These are phyloP conservation scores for Ammopiptanthus mongolicus DNA, from an alignment of 306 rosid genomes.

Conservation along the genomic window DNA sequence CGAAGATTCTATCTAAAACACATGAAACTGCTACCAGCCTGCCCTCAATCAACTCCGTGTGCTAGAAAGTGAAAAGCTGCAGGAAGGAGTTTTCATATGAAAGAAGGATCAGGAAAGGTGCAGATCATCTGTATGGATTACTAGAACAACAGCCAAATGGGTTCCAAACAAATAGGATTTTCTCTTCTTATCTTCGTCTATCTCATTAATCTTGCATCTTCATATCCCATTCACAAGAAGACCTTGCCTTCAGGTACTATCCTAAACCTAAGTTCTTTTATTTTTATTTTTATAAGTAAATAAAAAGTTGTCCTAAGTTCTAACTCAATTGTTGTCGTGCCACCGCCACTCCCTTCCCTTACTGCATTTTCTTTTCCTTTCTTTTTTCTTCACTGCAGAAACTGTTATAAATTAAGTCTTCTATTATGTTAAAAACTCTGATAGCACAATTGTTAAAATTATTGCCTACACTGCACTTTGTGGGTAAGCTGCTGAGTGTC, in stretches of 20 bases:
- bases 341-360: background rate
- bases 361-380: no score
- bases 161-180: slow-evolving; percentile 27
- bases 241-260: slow-evolving; percentile 48
- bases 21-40: background rate
- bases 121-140: background rate
- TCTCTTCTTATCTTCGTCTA: slow-evolving; percentile 31
- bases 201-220: slow-evolving; percentile 17
- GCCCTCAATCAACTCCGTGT: background rate
- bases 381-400: background rate
- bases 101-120: background rate
- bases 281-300: no score
- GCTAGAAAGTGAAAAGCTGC: background rate
- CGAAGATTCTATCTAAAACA: background rate
- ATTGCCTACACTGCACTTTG: background rate
- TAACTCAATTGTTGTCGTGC: background rate
- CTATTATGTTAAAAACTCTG: background rate
- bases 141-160: slow-evolving; percentile 30
- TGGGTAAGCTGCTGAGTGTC: background rate
- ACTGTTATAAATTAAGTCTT: background rate
- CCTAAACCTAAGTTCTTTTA: no score
- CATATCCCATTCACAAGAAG: slow-evolving; percentile 37
- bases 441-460: background rate
- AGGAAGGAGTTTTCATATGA: background rate
- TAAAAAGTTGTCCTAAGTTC: background rate